Evolutionary conservation across 192 early-diverging fungal species (phyloP).

Genomic region (Radiomyces spectabilis): DNA sequence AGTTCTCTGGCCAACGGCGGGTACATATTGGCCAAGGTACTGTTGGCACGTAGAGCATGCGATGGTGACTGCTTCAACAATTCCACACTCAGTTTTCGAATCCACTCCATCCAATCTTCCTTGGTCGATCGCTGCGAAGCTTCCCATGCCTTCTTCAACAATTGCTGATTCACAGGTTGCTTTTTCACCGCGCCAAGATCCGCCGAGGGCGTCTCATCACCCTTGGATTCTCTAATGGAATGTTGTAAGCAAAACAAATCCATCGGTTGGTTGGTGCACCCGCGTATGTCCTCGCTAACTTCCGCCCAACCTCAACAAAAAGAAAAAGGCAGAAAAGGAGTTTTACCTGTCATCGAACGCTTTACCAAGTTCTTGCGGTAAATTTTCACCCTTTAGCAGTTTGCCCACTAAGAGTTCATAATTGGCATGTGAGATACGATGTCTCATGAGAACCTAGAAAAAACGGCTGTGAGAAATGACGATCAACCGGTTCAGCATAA

Average conservation of each 20-base stretch:
- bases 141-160: constrained; percentile 83
- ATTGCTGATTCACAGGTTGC: constrained; percentile 78
- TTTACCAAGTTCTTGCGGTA: constrained; percentile 57
- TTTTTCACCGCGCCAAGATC: constrained; percentile 55
- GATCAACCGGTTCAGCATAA: too few relatives aligned
- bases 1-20: constrained; percentile 76
- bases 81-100: constrained; percentile 81
- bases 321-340: constrained; percentile 1
- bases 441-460: constrained; percentile 47
- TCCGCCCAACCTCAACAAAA: too few relatives aligned
- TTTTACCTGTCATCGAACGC: constrained; percentile 41
- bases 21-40: constrained; percentile 73
- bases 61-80: constrained; percentile 96
- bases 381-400: constrained; percentile 66
- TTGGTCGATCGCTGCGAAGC: constrained; percentile 79
- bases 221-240: constrained; percentile 21
- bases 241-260: background rate
- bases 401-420: constrained; percentile 76
- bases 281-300: too few relatives aligned
- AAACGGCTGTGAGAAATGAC: too few relatives aligned
- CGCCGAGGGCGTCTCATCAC: constrained; percentile 48
- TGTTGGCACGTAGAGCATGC: constrained; percentile 87
- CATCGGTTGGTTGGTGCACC: too few relatives aligned
- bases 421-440: constrained; percentile 57
- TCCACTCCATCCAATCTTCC: constrained; percentile 97